Evolutionary conservation across 805 yeast species (phyloP).

Genomic region (Wickerhamomyces bovis): DNA sequence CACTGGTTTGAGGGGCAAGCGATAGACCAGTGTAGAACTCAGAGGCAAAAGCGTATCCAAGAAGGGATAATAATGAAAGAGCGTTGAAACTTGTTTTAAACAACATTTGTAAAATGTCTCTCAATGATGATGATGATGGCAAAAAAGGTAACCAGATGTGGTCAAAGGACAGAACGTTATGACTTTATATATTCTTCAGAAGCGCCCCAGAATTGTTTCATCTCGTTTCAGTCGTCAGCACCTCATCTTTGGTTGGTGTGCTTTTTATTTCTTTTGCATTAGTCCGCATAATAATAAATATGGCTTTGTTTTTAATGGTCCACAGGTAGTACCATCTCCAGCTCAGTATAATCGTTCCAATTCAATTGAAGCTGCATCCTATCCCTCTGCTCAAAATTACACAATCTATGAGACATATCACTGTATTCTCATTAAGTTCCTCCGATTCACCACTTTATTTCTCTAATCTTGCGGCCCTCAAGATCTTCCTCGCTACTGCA

Average conservation of each 20-base stretch:
- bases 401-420: too few species aligned
- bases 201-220: background rate
- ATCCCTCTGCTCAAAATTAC: too few species aligned
- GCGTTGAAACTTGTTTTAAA: background rate
- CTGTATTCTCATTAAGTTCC: too few species aligned
- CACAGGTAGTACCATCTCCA: too few species aligned
- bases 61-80: background rate
- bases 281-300: background rate
- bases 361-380: too few species aligned
- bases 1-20: background rate
- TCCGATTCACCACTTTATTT: too few species aligned
- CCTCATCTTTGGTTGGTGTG: too few species aligned
- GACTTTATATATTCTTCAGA: background rate
- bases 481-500: too few species aligned
- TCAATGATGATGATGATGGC: background rate
- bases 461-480: too few species aligned
- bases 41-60: background rate
- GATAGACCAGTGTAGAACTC: slow-evolving; percentile 6
- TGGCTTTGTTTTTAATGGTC: too few species aligned
- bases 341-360: too few species aligned
- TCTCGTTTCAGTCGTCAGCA: too few species aligned
- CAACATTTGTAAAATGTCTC: background rate
- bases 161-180: background rate
- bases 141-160: background rate
- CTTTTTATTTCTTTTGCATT: background rate